phyloP scores from a whole-genome alignment of 2,329 filamentous ascomycete genomes.

The Pestalotiopsis sp. region DNA sequence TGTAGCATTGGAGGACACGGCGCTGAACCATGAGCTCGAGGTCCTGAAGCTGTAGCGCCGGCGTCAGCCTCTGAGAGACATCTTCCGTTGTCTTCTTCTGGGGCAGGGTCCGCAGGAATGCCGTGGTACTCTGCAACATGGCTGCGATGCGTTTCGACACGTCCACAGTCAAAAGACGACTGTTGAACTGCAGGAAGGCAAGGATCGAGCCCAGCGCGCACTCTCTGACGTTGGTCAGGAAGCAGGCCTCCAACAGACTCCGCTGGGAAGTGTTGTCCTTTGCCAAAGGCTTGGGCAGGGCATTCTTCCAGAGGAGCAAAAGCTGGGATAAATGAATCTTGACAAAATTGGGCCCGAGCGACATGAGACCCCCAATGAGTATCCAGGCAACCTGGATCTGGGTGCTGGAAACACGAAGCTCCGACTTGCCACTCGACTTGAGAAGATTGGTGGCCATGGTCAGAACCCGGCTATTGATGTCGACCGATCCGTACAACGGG shows the following conservation, averaged over 20 bases:
- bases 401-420: slow-evolving; percentile 86
- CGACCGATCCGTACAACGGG: slow-evolving; percentile 90
- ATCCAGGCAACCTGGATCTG: slow-evolving; percentile 99
- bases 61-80: slow-evolving; percentile 78
- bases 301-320: slow-evolving; percentile 95
- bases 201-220: slow-evolving; percentile 90
- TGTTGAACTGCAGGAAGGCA: slow-evolving; percentile 92
- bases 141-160: slow-evolving; percentile 89
- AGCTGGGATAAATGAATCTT: slow-evolving; percentile 97
- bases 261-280: slow-evolving; percentile 87
- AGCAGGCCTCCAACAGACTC: slow-evolving; percentile 86
- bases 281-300: slow-evolving; percentile 88
- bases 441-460: slow-evolving; percentile 89
- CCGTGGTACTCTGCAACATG: slow-evolving; percentile 93
- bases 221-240: slow-evolving; percentile 91
- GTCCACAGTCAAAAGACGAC: slow-evolving; percentile 86
- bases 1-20: slow-evolving; percentile 92
- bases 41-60: slow-evolving; percentile 85
- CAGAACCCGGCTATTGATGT: slow-evolving; percentile 90
- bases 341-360: slow-evolving; percentile 94
- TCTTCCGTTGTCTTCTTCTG: slow-evolving; percentile 86
- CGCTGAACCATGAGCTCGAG: slow-evolving; percentile 91
- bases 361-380: slow-evolving; percentile 94
- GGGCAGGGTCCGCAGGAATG: slow-evolving; percentile 85
- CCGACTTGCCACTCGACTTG: slow-evolving; percentile 89